Evolutionary conservation across 331 rosid genomes (phyloP), one percentile per base, ranked within the genome.

Genomic region (Malus hybrid): DNA sequence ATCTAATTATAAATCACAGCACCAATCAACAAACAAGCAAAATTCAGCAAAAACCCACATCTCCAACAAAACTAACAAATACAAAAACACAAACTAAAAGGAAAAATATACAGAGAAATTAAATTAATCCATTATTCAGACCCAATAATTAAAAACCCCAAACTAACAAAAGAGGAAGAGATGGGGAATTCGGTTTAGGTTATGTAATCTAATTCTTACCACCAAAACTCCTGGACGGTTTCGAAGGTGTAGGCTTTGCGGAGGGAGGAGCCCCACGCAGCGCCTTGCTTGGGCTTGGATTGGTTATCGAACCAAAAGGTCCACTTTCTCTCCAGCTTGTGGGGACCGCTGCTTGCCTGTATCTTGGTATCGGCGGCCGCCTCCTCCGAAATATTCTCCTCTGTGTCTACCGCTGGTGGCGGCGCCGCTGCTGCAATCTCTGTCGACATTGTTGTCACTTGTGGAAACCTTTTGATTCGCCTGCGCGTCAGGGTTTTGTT

Each of bases 271-370:
- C 99, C 99, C 99, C 96, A 92, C 60, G 85, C 92, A 59, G 90
- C 91, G 56, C 93, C 97, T 83, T 88, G 97, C 82, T 94, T 94
- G 29, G 96, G 87, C 78, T 87, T 89, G 3, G 97, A 87, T 71
- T 85, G 92, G 75, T 92, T 95, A 72, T 92, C 99, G 83, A 82
- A 92, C 99, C 99, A 95, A 81, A 95, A 92, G 8, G 97, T 84
- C 99, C 99, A 95, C 66, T 87, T 90, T 33, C 93, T 88, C 83
- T 95, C 99, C 33, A 90, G 81, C 67, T 79, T 87, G 77, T 88
- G 90, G 28, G 83, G 80, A 1, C 54, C 89, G 9, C 50, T 44
- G 72, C 34, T 18, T 4, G 71, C 33, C 60, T 71, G 75, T n/a
- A 9, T 48, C 79, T 69, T 74, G 3, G 36, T 10, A 70, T 84